Base-by-base conservation (phyloP, 805 yeast species). In the Teunomyces cretensis region DNA sequence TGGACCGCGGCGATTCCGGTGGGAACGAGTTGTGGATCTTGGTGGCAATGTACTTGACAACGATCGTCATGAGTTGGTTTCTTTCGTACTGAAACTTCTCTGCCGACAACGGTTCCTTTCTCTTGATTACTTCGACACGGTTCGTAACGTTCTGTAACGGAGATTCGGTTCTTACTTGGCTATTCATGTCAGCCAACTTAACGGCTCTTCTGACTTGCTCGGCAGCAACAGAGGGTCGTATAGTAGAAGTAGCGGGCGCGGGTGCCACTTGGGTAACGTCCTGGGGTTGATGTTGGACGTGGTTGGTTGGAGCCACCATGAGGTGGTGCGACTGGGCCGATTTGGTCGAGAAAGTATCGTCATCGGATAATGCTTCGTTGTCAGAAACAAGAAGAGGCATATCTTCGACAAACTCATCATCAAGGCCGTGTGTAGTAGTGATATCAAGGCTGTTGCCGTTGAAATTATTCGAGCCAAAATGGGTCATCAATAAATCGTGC, bases 1-100 rank as follows among this genome's bases (percentile, higher is more conserved):
- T 44, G 5, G 49, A 45, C 2, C 56, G 45, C 11, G 70, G 62
- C 3, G 65, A 56, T 36, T 63, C 70, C 4, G 76, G 75, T 13
- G 77, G 77, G 51, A 70, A 72, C 3, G 74, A 64, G 48, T 72
- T 70, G 27, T 66, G 61, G 44, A 72, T 72, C 49, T 72, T 72
- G 50, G 70, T 68, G 4, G 75, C 67, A 30, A 71, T 57, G 47
- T 72, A 72, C 51, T 70, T 71, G 30, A 72, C 74, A 16, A 70
- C 61, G 7, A 72, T 61, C 40, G 64, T 65, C 77, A 72, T 72
- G 28, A 72, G 56, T 47, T 68, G 68, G 35, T 55, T 61, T 41
- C 70, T 59, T 49, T 70, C 72, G 14, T 52, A 44, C 39, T 57
- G 56, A 51, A 65, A 61, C 26, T 59, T 59, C 24, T 53, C 62